Evolutionary conservation across 768 basidiomycete genomes (phyloP), one percentile per base, ranked within the genome.

Genomic region (Boletales sp.): DNA sequence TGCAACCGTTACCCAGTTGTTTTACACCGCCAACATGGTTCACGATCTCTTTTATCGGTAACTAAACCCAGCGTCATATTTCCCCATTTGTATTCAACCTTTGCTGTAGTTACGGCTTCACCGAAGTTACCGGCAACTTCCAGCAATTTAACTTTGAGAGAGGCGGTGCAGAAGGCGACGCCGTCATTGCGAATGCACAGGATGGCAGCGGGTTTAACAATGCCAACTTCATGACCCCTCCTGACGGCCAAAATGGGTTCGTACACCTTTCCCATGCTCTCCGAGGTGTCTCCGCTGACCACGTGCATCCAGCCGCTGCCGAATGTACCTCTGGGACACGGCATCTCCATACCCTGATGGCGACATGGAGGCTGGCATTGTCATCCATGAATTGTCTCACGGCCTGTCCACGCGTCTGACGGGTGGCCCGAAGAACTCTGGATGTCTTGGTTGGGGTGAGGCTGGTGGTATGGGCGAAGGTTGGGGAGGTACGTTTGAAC

Each of bases 381-480:
- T 97, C 57, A 93, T 97, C 50, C 92, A 94, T 68, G 91, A 94
- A 68, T 64, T 88, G 56, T 73, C 78, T 45, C 95, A 99, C 67
- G 95, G 95, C 52, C 72, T 97, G 42, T 92, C 89, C 64, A 99
- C 93, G 3, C 87, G 95, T 60, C 68, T 97, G 53, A 98, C 95
- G 8, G 95, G 95, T 67, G 95, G 95, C 3, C 94, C 94, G 0
- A 77, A 81, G 47, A 90, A 95, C 72, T 94, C 91, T 29, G 90
- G 88, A 3, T 97, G 94, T 66, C 83, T 98, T 48, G 92, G 91
- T 11, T 98, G 89, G 86, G 94, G 95, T 45, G 94, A 98, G 73
- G 78, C 84, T 24, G 95, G 95, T 35, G 95, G 94, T 21, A 97
- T 97, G 94, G 94, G 94, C 57, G 93, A 97, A 71, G 94, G 94